These are phyloP conservation scores for Rutstroemia sp. DNA, from an alignment of 2,329 filamentous ascomycete species.

Conservation along the genomic window DNA sequence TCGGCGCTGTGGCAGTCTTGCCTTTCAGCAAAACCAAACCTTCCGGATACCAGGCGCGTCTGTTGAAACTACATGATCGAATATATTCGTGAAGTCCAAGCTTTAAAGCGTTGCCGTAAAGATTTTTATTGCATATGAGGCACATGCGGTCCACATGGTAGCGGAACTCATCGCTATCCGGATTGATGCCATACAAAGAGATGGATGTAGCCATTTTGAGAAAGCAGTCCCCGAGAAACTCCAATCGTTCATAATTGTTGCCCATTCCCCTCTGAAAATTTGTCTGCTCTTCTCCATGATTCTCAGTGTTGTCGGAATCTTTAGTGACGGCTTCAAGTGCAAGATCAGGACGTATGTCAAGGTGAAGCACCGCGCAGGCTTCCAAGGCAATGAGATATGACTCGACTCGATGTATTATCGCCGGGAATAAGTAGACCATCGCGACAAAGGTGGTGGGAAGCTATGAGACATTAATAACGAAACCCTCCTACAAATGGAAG, in stretches of 20 bases:
- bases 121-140: constrained; percentile 83
- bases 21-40: constrained; percentile 67
- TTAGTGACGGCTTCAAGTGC: constrained; percentile 91
- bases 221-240: constrained; percentile 90
- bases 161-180: constrained; percentile 73
- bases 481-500: background rate
- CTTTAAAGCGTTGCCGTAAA: constrained; percentile 69
- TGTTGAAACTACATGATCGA: constrained; percentile 73
- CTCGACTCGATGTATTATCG: constrained; percentile 78
- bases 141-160: constrained; percentile 89
- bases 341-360: constrained; percentile 58
- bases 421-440: constrained; percentile 70
- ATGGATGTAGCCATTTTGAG: constrained; percentile 95
- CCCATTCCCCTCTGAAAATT: constrained; percentile 83
- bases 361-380: constrained; percentile 55
- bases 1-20: constrained; percentile 50
- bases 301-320: constrained; percentile 76
- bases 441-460: constrained; percentile 62
- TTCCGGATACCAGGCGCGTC: constrained; percentile 77
- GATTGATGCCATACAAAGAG: constrained; percentile 69
- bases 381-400: constrained; percentile 74
- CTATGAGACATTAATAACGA: background rate
- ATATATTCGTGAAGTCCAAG: constrained; percentile 66
- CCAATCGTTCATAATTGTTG: constrained; percentile 87
- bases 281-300: constrained; percentile 58